phyloP scores from a whole-genome alignment of 345 rosid species.

The Eucalyptus tenuipes region DNA sequence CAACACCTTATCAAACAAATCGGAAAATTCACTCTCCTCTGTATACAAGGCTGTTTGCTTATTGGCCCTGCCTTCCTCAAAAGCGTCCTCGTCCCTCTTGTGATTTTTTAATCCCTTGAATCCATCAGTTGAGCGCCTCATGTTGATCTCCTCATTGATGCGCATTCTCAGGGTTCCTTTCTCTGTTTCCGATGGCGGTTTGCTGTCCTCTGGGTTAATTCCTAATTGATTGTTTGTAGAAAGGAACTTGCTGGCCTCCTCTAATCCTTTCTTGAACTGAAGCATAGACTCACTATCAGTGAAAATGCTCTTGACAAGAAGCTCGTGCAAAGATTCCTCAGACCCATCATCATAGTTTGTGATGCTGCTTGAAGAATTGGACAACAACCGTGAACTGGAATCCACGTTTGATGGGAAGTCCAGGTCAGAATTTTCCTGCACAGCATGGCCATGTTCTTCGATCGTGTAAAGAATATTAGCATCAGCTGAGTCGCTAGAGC shows the following conservation, averaged over 20 bases:
- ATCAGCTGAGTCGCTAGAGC: not conserved
- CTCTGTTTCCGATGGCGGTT: not conserved
- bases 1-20: conserved; percentile 53
- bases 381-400: not conserved
- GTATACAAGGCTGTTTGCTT: conserved; percentile 37
- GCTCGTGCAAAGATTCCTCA: conserved; percentile 22
- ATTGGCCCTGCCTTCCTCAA: conserved; percentile 41
- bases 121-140: not conserved
- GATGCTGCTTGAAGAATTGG: not conserved
- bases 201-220: conserved; percentile 12
- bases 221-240: conserved; percentile 33
- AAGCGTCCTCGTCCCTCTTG: conserved; percentile 22
- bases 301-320: conserved; percentile 45
- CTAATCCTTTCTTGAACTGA: conserved; percentile 63
- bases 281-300: conserved; percentile 32
- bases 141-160: conserved; percentile 4
- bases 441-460: not conserved
- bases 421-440: not conserved
- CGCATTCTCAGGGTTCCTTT: not conserved
- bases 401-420: not conserved
- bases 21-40: conserved; percentile 44
- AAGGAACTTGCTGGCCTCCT: conserved; percentile 84
- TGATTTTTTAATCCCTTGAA: conserved; percentile 45
- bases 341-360: not conserved
- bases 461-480: not conserved